Evolutionary conservation across 169 alveolate species (phyloP), one percentile per base, ranked within the genome.

Genomic region (Eimeria tenella): DNA sequence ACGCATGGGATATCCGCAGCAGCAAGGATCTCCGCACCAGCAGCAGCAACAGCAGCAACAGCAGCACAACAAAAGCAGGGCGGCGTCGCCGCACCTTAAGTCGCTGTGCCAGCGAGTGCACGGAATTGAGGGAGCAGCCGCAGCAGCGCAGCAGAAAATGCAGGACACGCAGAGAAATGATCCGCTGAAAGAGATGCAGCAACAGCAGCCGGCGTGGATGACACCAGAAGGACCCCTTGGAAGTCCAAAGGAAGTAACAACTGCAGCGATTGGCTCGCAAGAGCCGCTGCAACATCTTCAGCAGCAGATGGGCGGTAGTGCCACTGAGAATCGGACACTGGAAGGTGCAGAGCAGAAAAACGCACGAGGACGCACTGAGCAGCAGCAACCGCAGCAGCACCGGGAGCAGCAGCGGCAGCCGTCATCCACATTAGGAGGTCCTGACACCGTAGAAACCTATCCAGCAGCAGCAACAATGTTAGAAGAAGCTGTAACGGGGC

Each of bases 341-440:
- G 42, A 31, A 31, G 42, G 42, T 31, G 81, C 81, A 10, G 42
- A 25, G 53, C 19, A 9, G 52, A 25, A 10, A 31, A 50, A 21
- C 19, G 1, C 81, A 71, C 81, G 21, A 25, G 21, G 7, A 53
- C 4, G 15, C 42, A n/a, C 4, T 0, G 17, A 75, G 68, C 19
- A 58, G 68, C 68, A 58, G 68, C 68, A 58, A 53, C 81, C 8
- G 55, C 53, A 71, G 55, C 81, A 25, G 81, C 81, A 71, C 10
- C 81, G 42, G 42, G 42, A 31, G 4, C 42, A 31, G 84, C 60
- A 42, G 84, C 84, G 60, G 23, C 86, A 58, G 68, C 68, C 11
- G 68, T 58, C 42, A 31, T 31, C 42, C 42, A 31, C 4, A 31
- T 31, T 31, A 31, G 42, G 42, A 31, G 42, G 42, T 31, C 0